These are phyloP conservation scores for Tubosaeta brunneosetosa DNA, from an alignment of 768 basidiomycete species.

Conservation along the genomic window DNA sequence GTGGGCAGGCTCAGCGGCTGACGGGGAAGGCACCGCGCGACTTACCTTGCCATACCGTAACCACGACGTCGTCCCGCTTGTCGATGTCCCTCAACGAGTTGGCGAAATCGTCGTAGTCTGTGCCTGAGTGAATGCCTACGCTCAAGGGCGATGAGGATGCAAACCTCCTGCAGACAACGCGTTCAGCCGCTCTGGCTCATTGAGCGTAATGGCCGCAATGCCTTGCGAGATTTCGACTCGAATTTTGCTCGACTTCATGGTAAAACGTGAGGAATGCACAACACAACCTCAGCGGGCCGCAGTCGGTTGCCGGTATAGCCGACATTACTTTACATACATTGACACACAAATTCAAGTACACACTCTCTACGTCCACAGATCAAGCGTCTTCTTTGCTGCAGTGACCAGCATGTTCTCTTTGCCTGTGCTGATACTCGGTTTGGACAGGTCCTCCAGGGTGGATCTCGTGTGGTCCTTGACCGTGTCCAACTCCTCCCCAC, in stretches of 20 bases:
- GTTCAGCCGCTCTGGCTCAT: conserved; percentile 56
- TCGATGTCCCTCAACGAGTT: conserved; percentile 55
- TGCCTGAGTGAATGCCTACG: not conserved
- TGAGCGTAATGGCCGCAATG: conserved; percentile 67
- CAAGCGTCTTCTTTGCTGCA: conserved; percentile 40
- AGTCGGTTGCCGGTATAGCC: conserved; percentile 6
- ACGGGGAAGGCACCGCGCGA: not conserved
- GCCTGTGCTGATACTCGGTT: conserved; percentile 30
- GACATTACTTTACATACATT: not conserved
- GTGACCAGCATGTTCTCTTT: conserved; percentile 32
- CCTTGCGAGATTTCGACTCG: conserved; percentile 46
- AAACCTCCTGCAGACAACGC: conserved; percentile 50
- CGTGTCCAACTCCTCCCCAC: conserved; percentile 43
- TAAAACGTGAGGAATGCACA: not conserved
- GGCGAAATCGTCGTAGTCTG: conserved; percentile 63
- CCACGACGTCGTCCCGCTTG: conserved; percentile 53
- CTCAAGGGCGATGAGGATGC: conserved; percentile 18
- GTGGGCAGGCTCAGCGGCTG: not conserved
- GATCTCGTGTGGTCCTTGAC: conserved; percentile 50
- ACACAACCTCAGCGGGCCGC: not conserved
- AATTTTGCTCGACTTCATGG: conserved; percentile 37
- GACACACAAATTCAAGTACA: not conserved
- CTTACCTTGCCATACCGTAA: conserved; percentile 65
- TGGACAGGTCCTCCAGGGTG: conserved; percentile 48
- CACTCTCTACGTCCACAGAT: conserved; percentile 32